phyloP scores from a whole-genome alignment of 306 rosid species.

The Oxytropis ochrocephala region DNA sequence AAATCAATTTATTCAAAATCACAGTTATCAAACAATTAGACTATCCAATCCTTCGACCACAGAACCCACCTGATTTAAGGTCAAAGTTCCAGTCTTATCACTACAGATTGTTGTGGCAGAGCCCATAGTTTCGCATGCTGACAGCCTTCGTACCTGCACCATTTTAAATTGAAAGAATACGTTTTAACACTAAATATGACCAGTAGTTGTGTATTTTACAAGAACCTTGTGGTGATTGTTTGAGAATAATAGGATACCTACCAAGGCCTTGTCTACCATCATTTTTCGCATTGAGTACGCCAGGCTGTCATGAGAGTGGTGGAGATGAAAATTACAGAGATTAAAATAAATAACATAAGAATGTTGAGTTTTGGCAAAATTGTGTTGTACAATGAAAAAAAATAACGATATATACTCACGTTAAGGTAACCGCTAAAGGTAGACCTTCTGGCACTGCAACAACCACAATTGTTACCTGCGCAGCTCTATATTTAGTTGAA shows the following conservation, averaged over 20 bases:
- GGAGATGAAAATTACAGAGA: constrained; percentile 14
- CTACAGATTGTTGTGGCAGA: constrained; percentile 94
- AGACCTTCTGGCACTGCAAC: constrained; percentile 99
- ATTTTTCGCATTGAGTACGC: constrained; percentile 98
- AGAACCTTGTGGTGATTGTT: neutral
- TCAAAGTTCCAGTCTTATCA: constrained; percentile 93
- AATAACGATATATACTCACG: constrained; percentile 47
- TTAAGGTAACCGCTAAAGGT: constrained; percentile 95
- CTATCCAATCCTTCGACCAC: neutral
- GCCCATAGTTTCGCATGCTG: constrained; percentile 98
- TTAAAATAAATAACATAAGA: constrained; percentile 10
- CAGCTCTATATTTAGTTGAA: constrained; percentile 31
- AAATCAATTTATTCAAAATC: neutral
- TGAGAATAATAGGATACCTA: constrained; percentile 27
- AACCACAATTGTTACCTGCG: constrained; percentile 96
- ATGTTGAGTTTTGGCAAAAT: neutral
- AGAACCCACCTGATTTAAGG: constrained; percentile 62
- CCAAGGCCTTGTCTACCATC: constrained; percentile 99
- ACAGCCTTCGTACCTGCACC: constrained; percentile 83
- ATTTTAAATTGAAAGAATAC: constrained; percentile 7
- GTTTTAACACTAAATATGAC: neutral
- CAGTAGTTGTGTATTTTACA: neutral
- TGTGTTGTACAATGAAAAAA: constrained; percentile 10
- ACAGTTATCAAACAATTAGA: neutral
- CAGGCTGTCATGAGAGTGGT: constrained; percentile 41